These are phyloP conservation scores for Heimioporus sp. DNA, from an alignment of 768 basidiomycete genomes.

Conservation along the genomic window DNA sequence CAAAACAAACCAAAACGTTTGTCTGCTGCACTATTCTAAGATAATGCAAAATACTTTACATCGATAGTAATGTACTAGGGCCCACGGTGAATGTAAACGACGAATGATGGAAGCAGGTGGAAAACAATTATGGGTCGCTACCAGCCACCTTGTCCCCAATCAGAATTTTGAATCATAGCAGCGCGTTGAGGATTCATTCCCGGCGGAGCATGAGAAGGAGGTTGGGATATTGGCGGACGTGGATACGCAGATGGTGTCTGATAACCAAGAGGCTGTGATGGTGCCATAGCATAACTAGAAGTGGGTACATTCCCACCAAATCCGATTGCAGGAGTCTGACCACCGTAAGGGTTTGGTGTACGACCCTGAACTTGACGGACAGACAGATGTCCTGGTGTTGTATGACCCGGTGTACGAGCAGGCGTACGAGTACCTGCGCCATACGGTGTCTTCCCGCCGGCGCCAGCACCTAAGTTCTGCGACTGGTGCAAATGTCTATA, in stretches of 20 bases:
- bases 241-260: conserved; percentile 36
- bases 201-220: conserved; percentile 46
- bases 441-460: conserved; percentile 79
- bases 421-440: conserved; percentile 74
- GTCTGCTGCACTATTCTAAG: conserved; percentile 19
- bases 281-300: conserved; percentile 28
- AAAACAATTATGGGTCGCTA: conserved; percentile 24
- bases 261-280: conserved; percentile 40
- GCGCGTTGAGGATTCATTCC: conserved; percentile 69
- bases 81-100: conserved; percentile 6
- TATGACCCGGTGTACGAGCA: conserved; percentile 66
- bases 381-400: conserved; percentile 81
- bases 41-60: conserved; percentile 29
- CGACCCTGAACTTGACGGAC: conserved; percentile 63
- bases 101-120: conserved; percentile 10
- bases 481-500: conserved; percentile 75
- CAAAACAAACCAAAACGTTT: neutral
- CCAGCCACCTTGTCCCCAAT: conserved; percentile 36
- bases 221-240: conserved; percentile 42
- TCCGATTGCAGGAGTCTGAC: conserved; percentile 34
- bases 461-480: conserved; percentile 52
- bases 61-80: conserved; percentile 19
- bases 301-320: conserved; percentile 27
- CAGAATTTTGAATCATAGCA: conserved; percentile 56
- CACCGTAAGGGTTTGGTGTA: conserved; percentile 79